Percentiles rank a stretch among this genome's conserved stretches.
These are phyloP conservation scores for Raffaelea arxii DNA, from an alignment of 2,329 filamentous ascomycete species.

Conservation along the genomic window DNA sequence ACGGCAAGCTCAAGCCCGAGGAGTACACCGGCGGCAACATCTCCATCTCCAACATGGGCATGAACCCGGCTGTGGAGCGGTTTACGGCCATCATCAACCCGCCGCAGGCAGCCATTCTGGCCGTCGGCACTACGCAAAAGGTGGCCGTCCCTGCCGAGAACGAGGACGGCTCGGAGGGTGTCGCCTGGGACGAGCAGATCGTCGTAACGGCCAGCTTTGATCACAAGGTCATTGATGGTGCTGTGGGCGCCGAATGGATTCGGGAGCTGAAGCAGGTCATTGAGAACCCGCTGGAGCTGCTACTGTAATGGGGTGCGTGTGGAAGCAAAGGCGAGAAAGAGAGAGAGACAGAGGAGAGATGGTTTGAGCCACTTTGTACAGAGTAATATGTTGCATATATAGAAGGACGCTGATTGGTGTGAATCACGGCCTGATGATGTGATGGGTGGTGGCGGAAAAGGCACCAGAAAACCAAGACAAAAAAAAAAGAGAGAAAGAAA, in stretches of 20 bases:
- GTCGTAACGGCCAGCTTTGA: slow-evolving; percentile 92
- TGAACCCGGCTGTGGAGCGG: slow-evolving; percentile 92
- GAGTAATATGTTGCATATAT: neutral
- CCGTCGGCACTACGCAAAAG: slow-evolving; percentile 91
- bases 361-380: no score
- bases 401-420: neutral
- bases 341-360: neutral
- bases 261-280: slow-evolving; percentile 93
- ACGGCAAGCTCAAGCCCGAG: slow-evolving; percentile 98
- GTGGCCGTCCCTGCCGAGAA: slow-evolving; percentile 79
- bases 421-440: neutral
- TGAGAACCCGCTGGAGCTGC: slow-evolving; percentile 91
- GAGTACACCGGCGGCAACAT: slow-evolving; percentile 99
- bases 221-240: slow-evolving; percentile 97
- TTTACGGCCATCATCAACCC: slow-evolving; percentile 99
- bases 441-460: no score
- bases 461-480: neutral
- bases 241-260: slow-evolving; percentile 94
- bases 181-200: slow-evolving; percentile 97
- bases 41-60: slow-evolving; percentile 99
- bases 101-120: slow-evolving; percentile 89
- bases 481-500: neutral
- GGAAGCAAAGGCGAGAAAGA: neutral
- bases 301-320: slow-evolving; percentile 54
- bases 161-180: slow-evolving; percentile 63